Evolutionary conservation across 2,329 filamentous ascomycete genomes (phyloP), one percentile per base, ranked within the genome.

Genomic region (Aureobasidium sp.): DNA sequence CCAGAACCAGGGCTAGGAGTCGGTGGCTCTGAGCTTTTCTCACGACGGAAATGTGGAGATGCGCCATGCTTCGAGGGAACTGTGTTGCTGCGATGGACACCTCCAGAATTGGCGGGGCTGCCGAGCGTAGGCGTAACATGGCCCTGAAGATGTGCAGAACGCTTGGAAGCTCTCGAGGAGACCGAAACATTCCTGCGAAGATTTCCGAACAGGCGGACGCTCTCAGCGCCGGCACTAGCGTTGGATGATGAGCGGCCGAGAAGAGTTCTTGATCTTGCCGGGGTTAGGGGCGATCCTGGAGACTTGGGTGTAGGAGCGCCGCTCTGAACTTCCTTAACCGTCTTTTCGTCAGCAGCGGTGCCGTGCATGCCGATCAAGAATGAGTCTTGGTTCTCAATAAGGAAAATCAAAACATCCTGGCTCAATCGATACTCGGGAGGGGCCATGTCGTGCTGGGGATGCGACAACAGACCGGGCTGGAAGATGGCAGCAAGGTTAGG

Each of bases 331-430:
- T 86, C 84, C 69, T 84, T 83, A 55, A 85, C 80, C 8, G 84
- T 86, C 64, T 85, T 87, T 71, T 95, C 90, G 71, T 97, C 92
- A n/a, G 92, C 90, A n/a, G 86, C 92, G n/a, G 92, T 97, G 48
- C 94, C 94, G 72, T 91, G 90, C 94, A 99, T 99, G 61, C 94
- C 94, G 66, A 99, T 95, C 67, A 99, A 79, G 80, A 99, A 99
- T 75, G 96, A 90, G 71, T 99, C 94, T 74, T 99, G 94, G 70
- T 99, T 96, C 72, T 97, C 92, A 67, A 99, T 99, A 68, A 99
- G 78, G 75, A 99, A 99, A 56, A 99, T 96, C 66, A 99, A 83
- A 23, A 99, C 93, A 70, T 94, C 93, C 80, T 99, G 94, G 72
- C 95, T 97, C 6, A 99, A 80, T 36, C 91, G 87, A 73, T 99